These are phyloP conservation scores for Withania somnifera DNA, from an alignment of 305 asterid genomes.

Conservation along the genomic window DNA sequence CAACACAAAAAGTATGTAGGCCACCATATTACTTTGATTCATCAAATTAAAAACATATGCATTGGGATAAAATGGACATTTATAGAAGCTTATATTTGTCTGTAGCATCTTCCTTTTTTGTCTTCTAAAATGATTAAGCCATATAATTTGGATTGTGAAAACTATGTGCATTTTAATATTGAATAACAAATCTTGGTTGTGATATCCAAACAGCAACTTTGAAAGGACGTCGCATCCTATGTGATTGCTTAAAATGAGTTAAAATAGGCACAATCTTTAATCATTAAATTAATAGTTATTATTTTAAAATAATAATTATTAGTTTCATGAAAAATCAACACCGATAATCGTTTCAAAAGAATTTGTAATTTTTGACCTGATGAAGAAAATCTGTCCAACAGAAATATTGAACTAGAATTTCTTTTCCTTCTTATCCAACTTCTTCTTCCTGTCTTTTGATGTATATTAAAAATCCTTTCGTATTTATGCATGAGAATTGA, in stretches of 20 bases:
- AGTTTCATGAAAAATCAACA: too few relatives aligned
- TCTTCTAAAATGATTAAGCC: background rate
- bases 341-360: too few relatives aligned
- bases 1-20: background rate
- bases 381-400: too few relatives aligned
- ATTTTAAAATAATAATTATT: background rate
- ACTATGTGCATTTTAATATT: background rate
- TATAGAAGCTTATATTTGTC: background rate
- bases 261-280: too few relatives aligned
- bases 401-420: too few relatives aligned
- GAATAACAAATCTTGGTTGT: background rate
- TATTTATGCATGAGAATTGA: background rate
- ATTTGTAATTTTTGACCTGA: background rate
- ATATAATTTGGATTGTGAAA: background rate
- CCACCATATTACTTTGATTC: background rate
- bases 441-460: background rate
- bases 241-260: background rate
- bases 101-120: background rate
- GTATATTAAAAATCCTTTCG: too few relatives aligned
- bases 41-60: background rate
- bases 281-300: too few relatives aligned
- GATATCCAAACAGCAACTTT: slow-evolving; percentile 12
- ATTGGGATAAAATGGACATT: background rate
- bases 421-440: too few relatives aligned
- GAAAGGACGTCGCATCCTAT: background rate